phyloP scores from a whole-genome alignment of 768 basidiomycete genomes.

The Boletellus ananas region DNA sequence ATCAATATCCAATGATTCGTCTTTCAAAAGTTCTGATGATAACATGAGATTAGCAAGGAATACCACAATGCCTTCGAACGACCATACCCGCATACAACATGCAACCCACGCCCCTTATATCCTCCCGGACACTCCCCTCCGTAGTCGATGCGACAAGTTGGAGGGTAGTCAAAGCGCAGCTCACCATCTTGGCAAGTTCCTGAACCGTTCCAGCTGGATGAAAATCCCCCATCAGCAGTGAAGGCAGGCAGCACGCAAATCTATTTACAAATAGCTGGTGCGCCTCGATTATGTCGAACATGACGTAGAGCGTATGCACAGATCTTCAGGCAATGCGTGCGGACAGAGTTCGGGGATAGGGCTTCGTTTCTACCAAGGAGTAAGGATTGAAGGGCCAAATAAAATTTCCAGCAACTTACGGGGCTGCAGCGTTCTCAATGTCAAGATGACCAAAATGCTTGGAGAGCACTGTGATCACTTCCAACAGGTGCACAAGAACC shows the following conservation, averaged over 20 bases:
- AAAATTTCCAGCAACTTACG: conserved; percentile 11
- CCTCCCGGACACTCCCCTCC: conserved; percentile 57
- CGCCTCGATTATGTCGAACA: conserved; percentile 54
- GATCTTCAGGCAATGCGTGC: conserved; percentile 74
- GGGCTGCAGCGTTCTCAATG: conserved; percentile 17
- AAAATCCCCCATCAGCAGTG: neutral
- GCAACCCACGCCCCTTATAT: conserved; percentile 74
- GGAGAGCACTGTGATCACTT: conserved; percentile 61
- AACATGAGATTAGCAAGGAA: neutral
- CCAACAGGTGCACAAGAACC: conserved; percentile 69
- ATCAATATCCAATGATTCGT: conserved; percentile 78
- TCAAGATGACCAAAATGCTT: conserved; percentile 31
- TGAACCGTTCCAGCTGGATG: conserved; percentile 49
- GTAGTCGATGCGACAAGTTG: conserved; percentile 55
- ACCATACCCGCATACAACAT: conserved; percentile 70
- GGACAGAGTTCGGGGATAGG: conserved; percentile 29
- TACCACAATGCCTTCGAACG: neutral
- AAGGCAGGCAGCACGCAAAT: neutral
- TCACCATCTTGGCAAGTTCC: conserved; percentile 61
- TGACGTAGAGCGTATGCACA: conserved; percentile 79
- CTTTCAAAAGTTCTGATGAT: conserved; percentile 69
- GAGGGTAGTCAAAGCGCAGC: conserved; percentile 59
- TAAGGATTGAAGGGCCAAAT: neutral
- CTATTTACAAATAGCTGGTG: conserved; percentile 48
- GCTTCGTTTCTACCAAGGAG: conserved; percentile 27